Evolutionary conservation across 768 basidiomycete genomes (phyloP), one percentile per base, ranked within the genome.

Genomic region (Coprinopsis marcescibilis): DNA sequence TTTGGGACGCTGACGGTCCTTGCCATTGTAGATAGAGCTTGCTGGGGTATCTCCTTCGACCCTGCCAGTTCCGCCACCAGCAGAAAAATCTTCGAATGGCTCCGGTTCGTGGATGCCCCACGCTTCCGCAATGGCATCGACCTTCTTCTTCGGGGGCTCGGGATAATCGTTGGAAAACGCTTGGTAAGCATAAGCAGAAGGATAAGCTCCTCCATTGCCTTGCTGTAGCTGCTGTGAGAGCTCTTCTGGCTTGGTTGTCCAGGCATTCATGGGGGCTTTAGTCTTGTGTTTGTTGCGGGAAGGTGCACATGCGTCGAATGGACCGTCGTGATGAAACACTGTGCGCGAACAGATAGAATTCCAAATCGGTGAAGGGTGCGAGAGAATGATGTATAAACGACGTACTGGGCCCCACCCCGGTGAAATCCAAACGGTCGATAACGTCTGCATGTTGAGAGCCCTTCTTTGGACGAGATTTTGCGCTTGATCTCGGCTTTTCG

Each of bases 41-140:
- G 81, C 66, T 11, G 80, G 77, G 4, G 83, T 80, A 40, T 80
- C 81, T 21, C 72, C 76, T 40, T 74, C 69, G 2, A 59, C 65
- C 52, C 55, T n/a, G n/a, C n/a, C n/a, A n/a, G n/a, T 63, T 48
- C 85, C 84, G 35, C 86, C 85, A 15, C 87, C 90, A 19, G 88
- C 89, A 52, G 80, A 86, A 60, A 92, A 93, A 56, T 93, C 89
- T 56, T 93, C 89, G 56, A 77, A 92, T 5, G 90, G 90, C 59
- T 93, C 90, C 3, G 90, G 90, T 57, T 92, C 90, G 55, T 90
- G 87, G 42, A 89, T 89, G 29, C 90, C 90, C 90, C 90, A 92
- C 1, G 90, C 90, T 64, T 92, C 90, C 37, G 89, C 89, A 49
- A 93, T 82, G 29, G 86, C 88, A 55, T 92, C 88, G 26, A 87